Conservation (phyloP, 805 yeast species). For the Sugiyamaella americana region DNA sequence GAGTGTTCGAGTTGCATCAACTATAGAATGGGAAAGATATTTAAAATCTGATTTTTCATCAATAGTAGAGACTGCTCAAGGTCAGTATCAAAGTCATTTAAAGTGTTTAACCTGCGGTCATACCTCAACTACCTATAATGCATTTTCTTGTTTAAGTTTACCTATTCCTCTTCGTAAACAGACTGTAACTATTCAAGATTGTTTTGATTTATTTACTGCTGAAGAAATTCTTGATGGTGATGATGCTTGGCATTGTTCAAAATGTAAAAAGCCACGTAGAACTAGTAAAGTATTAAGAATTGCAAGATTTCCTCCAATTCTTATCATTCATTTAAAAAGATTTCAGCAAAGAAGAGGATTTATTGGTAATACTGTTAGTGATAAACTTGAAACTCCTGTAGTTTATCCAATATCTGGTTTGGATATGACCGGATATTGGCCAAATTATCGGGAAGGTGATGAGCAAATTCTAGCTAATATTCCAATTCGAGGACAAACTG, state of each 20-base stretch:
- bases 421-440: constrained; percentile 72
- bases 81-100: constrained; percentile 78
- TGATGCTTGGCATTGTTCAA: constrained; percentile 80
- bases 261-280: constrained; percentile 55
- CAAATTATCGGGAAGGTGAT: constrained; percentile 37
- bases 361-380: constrained; percentile 22
- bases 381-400: constrained; percentile 60
- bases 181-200: constrained; percentile 45
- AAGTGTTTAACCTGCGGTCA: constrained; percentile 64
- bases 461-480: constrained; percentile 46
- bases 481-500: constrained; percentile 61
- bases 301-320: constrained; percentile 68
- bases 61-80: constrained; percentile 78
- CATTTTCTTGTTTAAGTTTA: constrained; percentile 71
- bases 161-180: constrained; percentile 59
- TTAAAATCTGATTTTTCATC: constrained; percentile 71
- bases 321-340: constrained; percentile 81
- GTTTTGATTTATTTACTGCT: constrained; percentile 71
- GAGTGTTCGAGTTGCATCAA: constrained; percentile 73
- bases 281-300: constrained; percentile 67
- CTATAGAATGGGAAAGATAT: constrained; percentile 90
- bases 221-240: constrained; percentile 69
- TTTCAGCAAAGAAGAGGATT: constrained; percentile 41
- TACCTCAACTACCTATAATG: constrained; percentile 81
- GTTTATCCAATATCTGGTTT: constrained; percentile 56